A percentile compares a stretch with the other conserved stretches of the same genome.
Conservation (phyloP, 2,329 filamentous ascomycete genomes). For the Aspergillus bombycis region DNA sequence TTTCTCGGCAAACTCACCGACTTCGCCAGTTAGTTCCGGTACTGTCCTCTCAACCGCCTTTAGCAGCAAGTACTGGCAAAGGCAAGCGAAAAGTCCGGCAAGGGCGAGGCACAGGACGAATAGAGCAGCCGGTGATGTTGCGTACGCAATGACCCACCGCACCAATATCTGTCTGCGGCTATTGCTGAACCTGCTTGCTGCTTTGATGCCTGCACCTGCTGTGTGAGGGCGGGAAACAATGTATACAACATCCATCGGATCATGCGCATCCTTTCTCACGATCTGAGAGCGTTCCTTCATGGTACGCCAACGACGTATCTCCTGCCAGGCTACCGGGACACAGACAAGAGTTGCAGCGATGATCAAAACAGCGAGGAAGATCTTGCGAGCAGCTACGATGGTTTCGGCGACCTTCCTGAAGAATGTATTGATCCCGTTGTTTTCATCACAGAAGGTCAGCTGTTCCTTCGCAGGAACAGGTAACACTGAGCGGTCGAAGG, state of each 20-base stretch:
- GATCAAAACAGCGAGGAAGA: constrained; percentile 75
- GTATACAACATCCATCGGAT: constrained; percentile 87
- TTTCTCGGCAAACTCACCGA: constrained; percentile 77
- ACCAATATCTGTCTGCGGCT: constrained; percentile 69
- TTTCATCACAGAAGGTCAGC: constrained; percentile 85
- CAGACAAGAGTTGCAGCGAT: constrained; percentile 73
- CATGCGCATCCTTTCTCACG: constrained; percentile 67
- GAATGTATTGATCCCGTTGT: constrained; percentile 79
- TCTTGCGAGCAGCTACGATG: constrained; percentile 69
- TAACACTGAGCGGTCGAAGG: constrained; percentile 76
- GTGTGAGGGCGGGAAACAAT: constrained; percentile 81
- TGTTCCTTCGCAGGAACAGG: constrained; percentile 81
- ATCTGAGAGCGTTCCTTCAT: constrained; percentile 72
- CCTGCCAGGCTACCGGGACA: constrained; percentile 76
- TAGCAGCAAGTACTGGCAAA: constrained; percentile 82
- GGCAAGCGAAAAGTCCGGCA: constrained; percentile 78
- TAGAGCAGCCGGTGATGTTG: constrained; percentile 81
- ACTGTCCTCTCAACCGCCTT: constrained; percentile 72
- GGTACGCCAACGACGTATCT: constrained; percentile 74
- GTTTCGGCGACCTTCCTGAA: constrained; percentile 73
- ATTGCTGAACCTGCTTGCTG: constrained; percentile 66
- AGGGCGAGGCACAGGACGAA: constrained; percentile 82
- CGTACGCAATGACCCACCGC: constrained; percentile 84
- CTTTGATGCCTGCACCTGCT: constrained; percentile 69
- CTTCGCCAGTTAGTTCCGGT: constrained; percentile 72